phyloP scores from a whole-genome alignment of 208 protist species.

The Wallacemonas collosoma region DNA sequence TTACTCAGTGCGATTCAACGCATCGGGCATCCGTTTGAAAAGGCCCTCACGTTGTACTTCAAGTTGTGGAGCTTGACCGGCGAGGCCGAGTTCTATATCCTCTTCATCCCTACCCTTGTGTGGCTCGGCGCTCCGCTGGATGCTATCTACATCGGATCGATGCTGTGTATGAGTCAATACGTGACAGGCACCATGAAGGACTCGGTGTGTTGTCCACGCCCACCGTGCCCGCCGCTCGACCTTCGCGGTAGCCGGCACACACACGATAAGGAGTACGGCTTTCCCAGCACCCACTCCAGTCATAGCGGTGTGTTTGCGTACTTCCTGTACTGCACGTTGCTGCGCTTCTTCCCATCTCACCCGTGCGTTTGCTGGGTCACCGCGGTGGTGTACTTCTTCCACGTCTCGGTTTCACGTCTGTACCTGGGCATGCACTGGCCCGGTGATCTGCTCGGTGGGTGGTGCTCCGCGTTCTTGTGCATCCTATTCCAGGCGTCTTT shows the following conservation, averaged over 20 bases:
- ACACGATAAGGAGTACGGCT: constrained; percentile 74
- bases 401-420: constrained; percentile 63
- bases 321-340: constrained; percentile 48
- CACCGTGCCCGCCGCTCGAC: constrained; percentile 68
- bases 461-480: constrained; percentile 35
- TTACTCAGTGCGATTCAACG: constrained; percentile 44
- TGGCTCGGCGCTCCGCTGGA: constrained; percentile 44
- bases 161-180: constrained; percentile 70
- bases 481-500: constrained; percentile 53
- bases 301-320: constrained; percentile 61
- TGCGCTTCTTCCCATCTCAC: constrained; percentile 37
- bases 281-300: constrained; percentile 70
- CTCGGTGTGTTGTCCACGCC: constrained; percentile 54
- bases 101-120: constrained; percentile 55
- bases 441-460: constrained; percentile 64
- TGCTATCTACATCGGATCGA: constrained; percentile 34
- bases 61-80: constrained; percentile 66
- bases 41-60: constrained; percentile 50
- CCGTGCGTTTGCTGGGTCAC: constrained; percentile 38
- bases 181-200: constrained; percentile 69
- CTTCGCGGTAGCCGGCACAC: constrained; percentile 42
- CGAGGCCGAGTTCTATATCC: constrained; percentile 70
- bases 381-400: constrained; percentile 37
- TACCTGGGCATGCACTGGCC: constrained; percentile 83
- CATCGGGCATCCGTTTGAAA: constrained; percentile 27